Percentiles rank a stretch among this genome's conserved stretches.
phyloP scores from a whole-genome alignment of 2,329 filamentous ascomycete species.

The Ophiosphaerella narmari region DNA sequence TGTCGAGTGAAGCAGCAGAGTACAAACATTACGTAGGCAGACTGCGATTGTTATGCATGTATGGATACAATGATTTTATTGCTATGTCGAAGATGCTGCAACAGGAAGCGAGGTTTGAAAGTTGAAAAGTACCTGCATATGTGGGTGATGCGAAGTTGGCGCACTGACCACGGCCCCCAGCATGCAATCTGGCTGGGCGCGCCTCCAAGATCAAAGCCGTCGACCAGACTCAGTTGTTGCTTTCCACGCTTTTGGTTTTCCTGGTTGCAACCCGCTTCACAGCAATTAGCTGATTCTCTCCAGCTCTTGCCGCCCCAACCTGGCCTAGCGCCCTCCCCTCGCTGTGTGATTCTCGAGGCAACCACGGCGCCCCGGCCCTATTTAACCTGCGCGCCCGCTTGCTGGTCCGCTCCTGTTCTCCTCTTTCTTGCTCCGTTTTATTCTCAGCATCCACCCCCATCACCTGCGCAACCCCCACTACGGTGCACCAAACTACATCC shows the following conservation, averaged over 20 bases:
- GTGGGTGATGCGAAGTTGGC: background rate
- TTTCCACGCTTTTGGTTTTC: slow-evolving; percentile 3
- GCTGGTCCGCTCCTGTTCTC: slow-evolving; percentile 18
- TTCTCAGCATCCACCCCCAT: slow-evolving; percentile 4
- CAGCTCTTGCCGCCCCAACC: slow-evolving; percentile 24
- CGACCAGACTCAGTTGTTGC: slow-evolving; percentile 6
- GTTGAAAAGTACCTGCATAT: background rate
- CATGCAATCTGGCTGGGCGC: background rate
- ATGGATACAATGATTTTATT: no score
- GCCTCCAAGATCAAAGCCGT: slow-evolving; percentile 6
- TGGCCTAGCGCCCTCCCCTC: slow-evolving; percentile 23
- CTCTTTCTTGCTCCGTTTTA: slow-evolving; percentile 23
- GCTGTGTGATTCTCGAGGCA: slow-evolving; percentile 32
- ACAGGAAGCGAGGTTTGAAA: background rate
- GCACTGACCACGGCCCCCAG: background rate
- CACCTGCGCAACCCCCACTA: slow-evolving; percentile 7
- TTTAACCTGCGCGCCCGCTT: slow-evolving; percentile 28
- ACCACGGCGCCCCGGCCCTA: slow-evolving; percentile 21
- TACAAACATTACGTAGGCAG: no score
- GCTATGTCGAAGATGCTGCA: no score
- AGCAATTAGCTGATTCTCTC: slow-evolving; percentile 17
- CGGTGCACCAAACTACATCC: slow-evolving; percentile 22
- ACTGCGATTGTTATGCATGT: no score
- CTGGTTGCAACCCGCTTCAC: background rate
- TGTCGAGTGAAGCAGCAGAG: slow-evolving; percentile 9